phyloP scores from a whole-genome alignment of 208 protist genomes.

The Leishmania amazonensis region DNA sequence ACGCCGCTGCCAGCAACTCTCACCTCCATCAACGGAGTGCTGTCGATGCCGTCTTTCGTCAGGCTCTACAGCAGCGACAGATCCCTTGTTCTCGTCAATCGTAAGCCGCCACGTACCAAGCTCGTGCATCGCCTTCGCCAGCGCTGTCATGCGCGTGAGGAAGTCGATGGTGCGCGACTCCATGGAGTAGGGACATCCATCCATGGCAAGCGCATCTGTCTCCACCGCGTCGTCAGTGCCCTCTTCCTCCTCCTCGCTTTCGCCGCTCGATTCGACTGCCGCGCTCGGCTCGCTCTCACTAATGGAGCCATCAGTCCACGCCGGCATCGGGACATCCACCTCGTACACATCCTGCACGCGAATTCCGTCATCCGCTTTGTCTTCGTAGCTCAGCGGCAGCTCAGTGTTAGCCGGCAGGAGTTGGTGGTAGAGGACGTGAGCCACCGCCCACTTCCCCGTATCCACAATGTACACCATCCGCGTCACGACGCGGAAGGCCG shows the following conservation, averaged over 20 bases:
- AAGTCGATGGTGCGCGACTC: conserved; percentile 62
- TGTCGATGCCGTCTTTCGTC: background rate
- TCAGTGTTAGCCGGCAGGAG: conserved; percentile 3
- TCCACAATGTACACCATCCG: conserved; percentile 61
- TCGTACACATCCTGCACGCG: conserved; percentile 21
- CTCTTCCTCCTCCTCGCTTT: background rate
- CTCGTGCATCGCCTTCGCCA: conserved; percentile 59
- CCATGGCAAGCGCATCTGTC: conserved; percentile 8
- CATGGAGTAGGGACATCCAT: conserved; percentile 57
- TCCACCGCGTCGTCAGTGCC: conserved; percentile 12
- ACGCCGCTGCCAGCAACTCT: background rate
- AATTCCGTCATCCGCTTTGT: conserved; percentile 31
- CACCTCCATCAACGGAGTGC: background rate
- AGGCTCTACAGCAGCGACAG: background rate
- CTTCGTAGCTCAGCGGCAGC: conserved; percentile 19
- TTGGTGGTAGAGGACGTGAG: conserved; percentile 39
- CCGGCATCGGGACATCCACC: conserved; percentile 21
- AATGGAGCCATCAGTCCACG: background rate
- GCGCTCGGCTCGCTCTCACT: background rate
- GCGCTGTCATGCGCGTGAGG: conserved; percentile 53
- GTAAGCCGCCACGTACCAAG: conserved; percentile 26
- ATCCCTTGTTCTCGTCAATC: conserved; percentile 28
- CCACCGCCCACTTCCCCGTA: conserved; percentile 47
- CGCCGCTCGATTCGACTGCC: background rate
- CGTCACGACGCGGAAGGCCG: conserved; percentile 24